phyloP scores from a whole-genome alignment of 73 alveolate species.

The Paramecium octaurelia region DNA sequence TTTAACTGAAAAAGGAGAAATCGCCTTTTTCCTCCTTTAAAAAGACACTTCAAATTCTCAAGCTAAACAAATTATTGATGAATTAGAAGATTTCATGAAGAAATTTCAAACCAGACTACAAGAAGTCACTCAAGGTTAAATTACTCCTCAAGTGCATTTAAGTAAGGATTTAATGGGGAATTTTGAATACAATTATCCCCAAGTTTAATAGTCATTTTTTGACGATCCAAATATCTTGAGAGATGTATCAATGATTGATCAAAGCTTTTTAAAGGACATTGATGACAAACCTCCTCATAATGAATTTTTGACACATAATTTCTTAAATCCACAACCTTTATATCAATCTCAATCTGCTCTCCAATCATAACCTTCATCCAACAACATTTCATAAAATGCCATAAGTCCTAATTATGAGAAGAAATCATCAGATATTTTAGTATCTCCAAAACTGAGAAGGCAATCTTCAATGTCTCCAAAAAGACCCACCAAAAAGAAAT shows the following conservation, averaged over 20 bases:
- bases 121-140: not conserved
- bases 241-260: conserved; percentile 34
- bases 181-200: conserved; percentile 28
- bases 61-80: conserved; percentile 5
- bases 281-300: conserved; percentile 53
- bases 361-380: conserved; percentile 7
- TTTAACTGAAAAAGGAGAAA: conserved; percentile 5
- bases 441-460: conserved; percentile 21
- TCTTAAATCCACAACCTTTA: not conserved
- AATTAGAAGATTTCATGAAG: conserved; percentile 22
- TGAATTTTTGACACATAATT: conserved; percentile 18
- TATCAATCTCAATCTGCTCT: not conserved
- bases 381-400: not conserved
- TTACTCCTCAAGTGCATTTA: not conserved
- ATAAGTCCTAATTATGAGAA: not conserved
- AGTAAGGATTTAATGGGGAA: conserved; percentile 12
- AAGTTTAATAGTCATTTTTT: conserved; percentile 13
- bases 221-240: conserved; percentile 14
- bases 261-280: conserved; percentile 16
- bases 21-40: not conserved
- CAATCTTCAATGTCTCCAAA: conserved; percentile 51
- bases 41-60: not conserved
- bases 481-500: conserved; percentile 21
- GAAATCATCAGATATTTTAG: not conserved
- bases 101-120: not conserved